Evolutionary conservation across 2,329 filamentous ascomycete genomes (phyloP), one percentile per base, ranked within the genome.

Genomic region (Diaporthe vaccinii): DNA sequence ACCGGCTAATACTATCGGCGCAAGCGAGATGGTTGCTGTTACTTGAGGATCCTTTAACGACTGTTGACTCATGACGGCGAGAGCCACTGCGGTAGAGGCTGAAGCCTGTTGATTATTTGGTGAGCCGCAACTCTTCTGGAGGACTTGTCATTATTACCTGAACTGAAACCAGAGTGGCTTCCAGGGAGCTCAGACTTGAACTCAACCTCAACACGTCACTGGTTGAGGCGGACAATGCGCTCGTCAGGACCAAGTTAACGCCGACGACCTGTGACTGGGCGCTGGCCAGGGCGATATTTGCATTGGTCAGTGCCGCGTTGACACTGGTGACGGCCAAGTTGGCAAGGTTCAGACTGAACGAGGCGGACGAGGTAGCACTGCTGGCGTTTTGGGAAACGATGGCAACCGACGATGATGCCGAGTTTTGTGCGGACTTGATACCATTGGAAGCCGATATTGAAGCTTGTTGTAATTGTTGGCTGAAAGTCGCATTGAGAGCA

Each of bases 291-390:
- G 61, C 61, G 3, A n/a, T 36, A 36, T 67, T 67, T 12, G 59
- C 59, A 31, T 44, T 62, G n/a, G 36, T 28, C 59, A 62, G n/a
- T 20, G 59, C 59, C 14, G 59, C 28, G 39, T 62, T 62, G n/a
- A 62, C 59, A 46, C 61, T 67, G 61, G 61, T 67, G 41, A 67
- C 61, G 15, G 61, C 61, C 20, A 67, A 36, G 44, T 67, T 67
- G 25, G 61, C 61, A 34, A 67, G 20, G 14, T 67, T 67, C 25
- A 67, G 28, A n/a, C 61, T 67, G 61, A 67, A 67, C 28, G 61
- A 67, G 28, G 61, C 61, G 51, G 61, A 67, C 5, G 61, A 67
- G 41, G 61, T 67, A 14, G 44, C 61, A 36, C 41, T 67, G 28
- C 61, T 67, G 28, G 61, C 61, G 41, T 67, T 67, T 51, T 44